Conservation (phyloP, 305 asterid species). For the Fraxinus paxiana region DNA sequence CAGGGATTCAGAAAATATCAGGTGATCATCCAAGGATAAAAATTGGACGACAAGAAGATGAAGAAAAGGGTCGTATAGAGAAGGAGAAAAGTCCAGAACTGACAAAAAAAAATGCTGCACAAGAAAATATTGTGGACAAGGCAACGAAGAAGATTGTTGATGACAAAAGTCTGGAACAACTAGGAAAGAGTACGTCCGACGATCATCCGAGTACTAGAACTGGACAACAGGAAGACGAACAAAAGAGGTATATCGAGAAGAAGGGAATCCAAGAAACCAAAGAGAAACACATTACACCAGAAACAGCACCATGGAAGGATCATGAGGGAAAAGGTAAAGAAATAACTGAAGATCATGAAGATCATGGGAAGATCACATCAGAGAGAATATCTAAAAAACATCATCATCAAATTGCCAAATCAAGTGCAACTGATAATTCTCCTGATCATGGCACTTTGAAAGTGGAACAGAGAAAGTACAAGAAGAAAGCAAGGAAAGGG, state of each 20-base stretch:
- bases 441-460: conserved; percentile 15
- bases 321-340: conserved; percentile 13
- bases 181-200: neutral
- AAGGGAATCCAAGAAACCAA: conserved; percentile 1
- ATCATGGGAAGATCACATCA: conserved; percentile 6
- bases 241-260: neutral
- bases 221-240: neutral
- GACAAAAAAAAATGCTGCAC: neutral
- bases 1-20: conserved; percentile 1
- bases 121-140: neutral
- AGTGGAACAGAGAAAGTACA: conserved; percentile 24
- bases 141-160: neutral
- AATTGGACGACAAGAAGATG: neutral
- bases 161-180: conserved; percentile 20
- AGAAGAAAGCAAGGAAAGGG: conserved; percentile 38
- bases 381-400: conserved; percentile 19
- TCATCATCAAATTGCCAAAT: conserved; percentile 8
- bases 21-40: neutral
- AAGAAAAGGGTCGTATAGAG: neutral
- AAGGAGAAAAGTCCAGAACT: neutral
- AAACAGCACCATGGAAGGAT: neutral
- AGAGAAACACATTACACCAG: conserved; percentile 15
- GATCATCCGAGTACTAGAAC: conserved; percentile 5
- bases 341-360: conserved; percentile 22
- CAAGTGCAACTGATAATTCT: conserved; percentile 3